phyloP scores from a whole-genome alignment of 2,329 filamentous ascomycete species.

The Sarocladium oryzae region DNA sequence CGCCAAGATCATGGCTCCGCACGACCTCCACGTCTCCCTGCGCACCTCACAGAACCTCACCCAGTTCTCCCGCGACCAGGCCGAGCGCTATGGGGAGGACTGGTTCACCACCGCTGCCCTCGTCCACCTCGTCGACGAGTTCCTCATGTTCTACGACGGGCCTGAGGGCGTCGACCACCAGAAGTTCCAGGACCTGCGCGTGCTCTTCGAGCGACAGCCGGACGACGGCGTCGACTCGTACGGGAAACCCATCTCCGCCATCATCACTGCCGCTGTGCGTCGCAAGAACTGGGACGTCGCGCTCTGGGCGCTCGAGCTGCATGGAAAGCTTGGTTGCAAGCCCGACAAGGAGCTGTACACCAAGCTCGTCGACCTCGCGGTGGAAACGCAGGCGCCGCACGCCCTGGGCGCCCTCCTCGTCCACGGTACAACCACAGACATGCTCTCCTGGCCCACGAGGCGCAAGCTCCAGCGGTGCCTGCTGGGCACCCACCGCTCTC shows the following conservation, averaged over 20 bases:
- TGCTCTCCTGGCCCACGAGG: conserved; percentile 20
- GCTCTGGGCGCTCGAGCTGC: conserved; percentile 23
- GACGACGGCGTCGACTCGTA: conserved; percentile 20
- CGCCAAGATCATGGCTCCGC: conserved; percentile 34
- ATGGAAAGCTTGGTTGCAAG: conserved; percentile 16
- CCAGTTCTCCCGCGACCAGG: conserved; percentile 33
- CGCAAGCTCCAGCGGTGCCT: conserved; percentile 20
- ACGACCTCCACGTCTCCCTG: conserved; percentile 37
- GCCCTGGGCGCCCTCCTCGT: conserved; percentile 26
- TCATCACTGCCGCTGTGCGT: conserved; percentile 26
- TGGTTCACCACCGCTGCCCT: conserved; percentile 35
- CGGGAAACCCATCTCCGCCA: conserved; percentile 28
- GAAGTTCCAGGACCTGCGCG: conserved; percentile 20
- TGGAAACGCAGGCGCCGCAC: conserved; percentile 22
- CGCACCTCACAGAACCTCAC: conserved; percentile 25
- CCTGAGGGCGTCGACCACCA: conserved; percentile 13
- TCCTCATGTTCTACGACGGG: conserved; percentile 31
- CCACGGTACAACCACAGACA: conserved; percentile 25
- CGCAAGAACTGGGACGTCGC: conserved; percentile 24
- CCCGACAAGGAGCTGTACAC: conserved; percentile 28
- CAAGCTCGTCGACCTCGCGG: conserved; percentile 31
- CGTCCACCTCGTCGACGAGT: conserved; percentile 34
- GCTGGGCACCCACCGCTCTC: conserved; percentile 16
- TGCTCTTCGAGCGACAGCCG: conserved; percentile 19
- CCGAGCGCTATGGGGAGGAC: conserved; percentile 35